phyloP scores from a whole-genome alignment of 1,284 basidiomycete species.

The Ceratobasidium sp. region DNA sequence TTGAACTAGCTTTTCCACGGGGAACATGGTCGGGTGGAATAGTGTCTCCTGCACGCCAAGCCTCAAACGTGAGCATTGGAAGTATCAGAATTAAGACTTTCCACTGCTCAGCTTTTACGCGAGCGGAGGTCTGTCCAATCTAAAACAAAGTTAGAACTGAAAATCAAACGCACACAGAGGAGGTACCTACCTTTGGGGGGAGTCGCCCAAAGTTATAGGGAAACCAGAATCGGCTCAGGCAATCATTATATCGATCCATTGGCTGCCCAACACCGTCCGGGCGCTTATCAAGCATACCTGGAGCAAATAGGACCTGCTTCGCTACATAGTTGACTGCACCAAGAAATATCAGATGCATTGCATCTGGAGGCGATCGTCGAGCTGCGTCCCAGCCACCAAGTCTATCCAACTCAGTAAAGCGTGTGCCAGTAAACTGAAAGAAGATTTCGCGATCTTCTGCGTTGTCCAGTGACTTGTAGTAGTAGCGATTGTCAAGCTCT shows the following conservation, averaged over 20 bases:
- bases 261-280: too few species aligned
- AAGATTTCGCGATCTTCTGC: not conserved
- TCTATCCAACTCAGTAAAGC: conserved; percentile 1
- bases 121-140: not conserved
- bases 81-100: not conserved
- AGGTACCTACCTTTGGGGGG: too few species aligned
- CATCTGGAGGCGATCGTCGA: not conserved
- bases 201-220: too few species aligned
- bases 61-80: not conserved
- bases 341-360: conserved; percentile 32
- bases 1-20: not conserved
- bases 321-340: conserved; percentile 19
- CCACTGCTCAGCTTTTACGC: not conserved
- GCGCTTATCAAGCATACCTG: too few species aligned
- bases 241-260: too few species aligned
- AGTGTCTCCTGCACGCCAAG: not conserved
- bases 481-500: not conserved
- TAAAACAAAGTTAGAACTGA: too few species aligned
- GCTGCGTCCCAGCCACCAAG: conserved; percentile 20
- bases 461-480: not conserved
- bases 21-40: not conserved
- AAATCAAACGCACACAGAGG: too few species aligned
- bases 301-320: conserved; percentile 11
- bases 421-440: conserved; percentile 15
- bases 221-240: too few species aligned